Conservation (phyloP, 371 early-diverging fungal genomes). For the Saksenaea vasiformis region DNA sequence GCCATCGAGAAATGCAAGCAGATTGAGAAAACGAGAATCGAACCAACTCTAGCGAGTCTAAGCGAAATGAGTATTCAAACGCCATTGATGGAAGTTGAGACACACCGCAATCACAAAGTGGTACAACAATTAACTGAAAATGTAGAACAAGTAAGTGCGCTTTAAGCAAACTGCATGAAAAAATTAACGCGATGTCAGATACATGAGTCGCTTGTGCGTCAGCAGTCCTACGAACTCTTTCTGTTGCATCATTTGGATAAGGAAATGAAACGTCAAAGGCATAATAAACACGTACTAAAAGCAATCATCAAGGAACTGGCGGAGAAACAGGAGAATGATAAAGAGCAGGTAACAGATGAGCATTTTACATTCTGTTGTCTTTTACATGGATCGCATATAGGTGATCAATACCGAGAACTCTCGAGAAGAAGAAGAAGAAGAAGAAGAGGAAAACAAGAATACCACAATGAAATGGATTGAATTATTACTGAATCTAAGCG, state of each 20-base stretch:
- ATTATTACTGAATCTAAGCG: neutral
- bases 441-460: neutral
- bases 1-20: neutral
- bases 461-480: neutral
- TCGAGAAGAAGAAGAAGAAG: too few species aligned
- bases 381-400: too few species aligned
- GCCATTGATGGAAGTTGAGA: slow-evolving; percentile 3
- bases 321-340: neutral
- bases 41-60: neutral
- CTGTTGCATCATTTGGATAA: neutral
- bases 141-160: neutral
- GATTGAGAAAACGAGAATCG: neutral
- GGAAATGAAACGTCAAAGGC: neutral
- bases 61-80: neutral
- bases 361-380: too few species aligned
- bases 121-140: neutral
- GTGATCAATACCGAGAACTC: too few species aligned
- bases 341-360: too few species aligned
- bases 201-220: neutral
- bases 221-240: neutral
- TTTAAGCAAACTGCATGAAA: too few species aligned
- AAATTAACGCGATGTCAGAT: neutral
- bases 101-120: neutral
- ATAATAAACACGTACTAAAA: neutral
- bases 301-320: neutral